Conservation (phyloP, 306 rosid genomes). For the Erythrophleum fordii region DNA sequence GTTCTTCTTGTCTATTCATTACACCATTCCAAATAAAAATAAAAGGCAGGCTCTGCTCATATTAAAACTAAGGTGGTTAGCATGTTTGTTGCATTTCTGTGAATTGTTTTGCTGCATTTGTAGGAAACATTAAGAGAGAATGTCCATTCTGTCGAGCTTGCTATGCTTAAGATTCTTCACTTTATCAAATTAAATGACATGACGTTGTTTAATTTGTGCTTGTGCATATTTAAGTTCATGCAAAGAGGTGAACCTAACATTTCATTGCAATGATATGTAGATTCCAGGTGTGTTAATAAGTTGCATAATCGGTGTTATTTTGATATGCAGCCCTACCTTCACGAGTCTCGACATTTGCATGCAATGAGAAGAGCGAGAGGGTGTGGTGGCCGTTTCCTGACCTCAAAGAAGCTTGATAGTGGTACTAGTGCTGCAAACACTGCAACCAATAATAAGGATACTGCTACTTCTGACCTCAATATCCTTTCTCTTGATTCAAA, state of each 20-base stretch:
- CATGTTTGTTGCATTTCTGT: neutral
- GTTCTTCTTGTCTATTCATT: neutral
- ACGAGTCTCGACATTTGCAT: constrained; percentile 60
- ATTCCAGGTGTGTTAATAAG: neutral
- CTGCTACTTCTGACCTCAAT: neutral
- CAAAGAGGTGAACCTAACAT: neutral
- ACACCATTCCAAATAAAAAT: neutral
- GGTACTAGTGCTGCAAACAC: neutral
- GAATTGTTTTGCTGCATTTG: neutral
- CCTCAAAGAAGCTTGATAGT: constrained; percentile 34
- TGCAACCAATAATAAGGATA: neutral
- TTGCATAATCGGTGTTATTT: neutral
- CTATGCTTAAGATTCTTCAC: neutral
- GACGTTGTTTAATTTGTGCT: neutral
- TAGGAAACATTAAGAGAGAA: no score
- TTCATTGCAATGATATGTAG: neutral
- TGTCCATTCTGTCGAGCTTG: no score
- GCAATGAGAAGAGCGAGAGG: constrained; percentile 61
- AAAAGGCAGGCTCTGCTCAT: neutral
- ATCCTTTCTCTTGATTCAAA: neutral
- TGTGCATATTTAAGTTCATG: neutral
- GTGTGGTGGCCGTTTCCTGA: constrained; percentile 54
- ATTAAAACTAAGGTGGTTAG: neutral
- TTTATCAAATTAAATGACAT: neutral
- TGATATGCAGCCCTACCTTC: constrained; percentile 54